Conservation (phyloP, 345 rosid genomes). For the Murraya koenigii region DNA sequence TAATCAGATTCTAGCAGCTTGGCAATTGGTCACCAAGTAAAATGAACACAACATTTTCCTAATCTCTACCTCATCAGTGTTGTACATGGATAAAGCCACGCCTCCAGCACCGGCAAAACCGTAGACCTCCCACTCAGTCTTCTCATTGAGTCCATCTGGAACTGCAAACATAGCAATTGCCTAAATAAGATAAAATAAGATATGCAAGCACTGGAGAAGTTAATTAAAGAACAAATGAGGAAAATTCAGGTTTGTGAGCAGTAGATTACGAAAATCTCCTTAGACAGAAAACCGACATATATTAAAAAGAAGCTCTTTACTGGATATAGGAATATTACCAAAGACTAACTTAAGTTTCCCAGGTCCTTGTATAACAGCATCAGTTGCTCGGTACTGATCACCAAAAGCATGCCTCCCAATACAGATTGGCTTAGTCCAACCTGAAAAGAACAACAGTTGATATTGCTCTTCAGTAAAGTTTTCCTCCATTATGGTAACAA, state of each 20-base stretch:
- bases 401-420: constrained; percentile 99
- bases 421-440: constrained; percentile 95
- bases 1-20: constrained; percentile 16
- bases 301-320: not conserved
- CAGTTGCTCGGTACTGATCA: constrained; percentile 93
- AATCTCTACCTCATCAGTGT: constrained; percentile 83
- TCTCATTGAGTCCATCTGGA: constrained; percentile 58
- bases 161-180: constrained; percentile 39
- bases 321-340: constrained; percentile 36
- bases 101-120: constrained; percentile 80
- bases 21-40: not conserved
- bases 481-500: not conserved
- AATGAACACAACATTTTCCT: not conserved
- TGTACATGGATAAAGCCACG: constrained; percentile 84
- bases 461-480: not conserved
- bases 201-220: not conserved
- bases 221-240: not conserved
- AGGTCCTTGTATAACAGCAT: constrained; percentile 61
- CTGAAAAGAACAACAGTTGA: constrained; percentile 32
- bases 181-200: constrained; percentile 2
- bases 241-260: not conserved
- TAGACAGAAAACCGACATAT: not conserved
- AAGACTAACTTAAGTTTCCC: constrained; percentile 77
- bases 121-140: constrained; percentile 69
- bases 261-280: not conserved